Base-by-base conservation (phyloP, 352 stramenopile species). In the Blastocystis sp. region DNA sequence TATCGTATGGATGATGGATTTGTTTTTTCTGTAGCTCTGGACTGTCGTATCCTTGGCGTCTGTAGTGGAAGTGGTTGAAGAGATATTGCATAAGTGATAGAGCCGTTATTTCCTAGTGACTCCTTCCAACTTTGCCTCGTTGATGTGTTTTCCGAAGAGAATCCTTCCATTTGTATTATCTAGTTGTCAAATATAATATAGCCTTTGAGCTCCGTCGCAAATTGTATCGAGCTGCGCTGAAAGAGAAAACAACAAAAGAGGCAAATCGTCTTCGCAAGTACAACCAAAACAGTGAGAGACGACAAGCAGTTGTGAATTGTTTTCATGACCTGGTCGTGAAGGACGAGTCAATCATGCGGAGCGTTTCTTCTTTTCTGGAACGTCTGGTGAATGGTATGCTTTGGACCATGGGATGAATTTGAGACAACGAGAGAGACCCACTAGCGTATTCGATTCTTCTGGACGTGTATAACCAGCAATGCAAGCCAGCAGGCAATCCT, bases 341-440 rank as follows among this genome's bases (percentile, higher is more conserved):
- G 7, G 39, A 45, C 18, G 5, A 11, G 20, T 6, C 39, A 2
- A n/a, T 55, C 2, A 45, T 55, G 7, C 18, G 7, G 29, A n/a
- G 1, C 15, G 43, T 84, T 11, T 41, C 54, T 43, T 39, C 45
- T 2, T 69, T 84, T 47, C 29, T 84, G 20, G 73, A 84, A 55
- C 34, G 54, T n/a, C 23, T 84, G 4, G 56, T 84, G 53, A n/a
- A 29, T 15, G 62, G 62, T 73, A 3, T 9, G 13, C 20, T 11
- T 20, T 9, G 29, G n/a, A 50, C 8, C 5, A 5, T 41, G 8
- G 9, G 3, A 15, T 73, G 9, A 73, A 1, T 26, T 39, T 29
- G 53, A 66, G 73, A 84, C 9, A 84, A 84, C 26, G 50, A 68
- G 47, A 63, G 47, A n/a, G 47, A 84, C 23, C 29, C 73, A 29